Evolutionary conservation across 2,329 filamentous ascomycete genomes (phyloP).

Genomic region (Lecanosticta acicola): DNA sequence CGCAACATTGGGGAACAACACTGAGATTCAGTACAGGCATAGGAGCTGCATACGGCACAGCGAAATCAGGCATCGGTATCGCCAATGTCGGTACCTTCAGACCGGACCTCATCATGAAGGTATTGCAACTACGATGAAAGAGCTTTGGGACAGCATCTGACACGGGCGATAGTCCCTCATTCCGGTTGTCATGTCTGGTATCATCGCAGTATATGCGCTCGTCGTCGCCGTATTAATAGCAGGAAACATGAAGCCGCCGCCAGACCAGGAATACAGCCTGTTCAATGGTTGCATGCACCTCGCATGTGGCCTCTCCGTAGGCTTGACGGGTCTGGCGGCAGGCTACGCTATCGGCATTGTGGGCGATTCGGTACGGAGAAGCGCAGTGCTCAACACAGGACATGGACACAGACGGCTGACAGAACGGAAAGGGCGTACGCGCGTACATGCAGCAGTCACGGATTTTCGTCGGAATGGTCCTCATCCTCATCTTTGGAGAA

Average conservation of each 20-base stretch:
- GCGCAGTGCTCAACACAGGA: neutral
- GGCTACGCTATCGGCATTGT: conserved; percentile 96
- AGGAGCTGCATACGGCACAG: conserved; percentile 80
- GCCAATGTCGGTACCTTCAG: conserved; percentile 78
- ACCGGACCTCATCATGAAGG: conserved; percentile 89
- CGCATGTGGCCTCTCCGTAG: conserved; percentile 82
- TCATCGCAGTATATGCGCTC: conserved; percentile 95
- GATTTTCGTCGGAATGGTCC: conserved; percentile 96
- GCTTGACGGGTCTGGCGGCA: conserved; percentile 84
- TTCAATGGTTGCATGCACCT: conserved; percentile 95
- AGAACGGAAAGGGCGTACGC: conserved; percentile 60
- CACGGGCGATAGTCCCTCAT: conserved; percentile 60
- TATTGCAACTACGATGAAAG: conserved; percentile 32
- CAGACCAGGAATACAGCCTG: conserved; percentile 65
- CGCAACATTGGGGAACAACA: conserved; percentile 5
- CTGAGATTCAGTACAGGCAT: conserved; percentile 44
- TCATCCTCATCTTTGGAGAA: conserved; percentile 98
- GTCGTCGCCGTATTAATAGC: conserved; percentile 96
- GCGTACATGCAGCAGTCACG: conserved; percentile 94
- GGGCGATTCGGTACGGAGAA: conserved; percentile 65
- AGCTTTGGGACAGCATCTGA: conserved; percentile 19
- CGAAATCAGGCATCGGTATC: conserved; percentile 84
- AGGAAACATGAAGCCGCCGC: conserved; percentile 73
- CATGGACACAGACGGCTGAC: conserved; percentile 3
- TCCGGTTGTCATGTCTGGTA: conserved; percentile 96